These are phyloP conservation scores for Ceratocystis lukuohia DNA, from an alignment of 2,329 filamentous ascomycete species.

Conservation along the genomic window DNA sequence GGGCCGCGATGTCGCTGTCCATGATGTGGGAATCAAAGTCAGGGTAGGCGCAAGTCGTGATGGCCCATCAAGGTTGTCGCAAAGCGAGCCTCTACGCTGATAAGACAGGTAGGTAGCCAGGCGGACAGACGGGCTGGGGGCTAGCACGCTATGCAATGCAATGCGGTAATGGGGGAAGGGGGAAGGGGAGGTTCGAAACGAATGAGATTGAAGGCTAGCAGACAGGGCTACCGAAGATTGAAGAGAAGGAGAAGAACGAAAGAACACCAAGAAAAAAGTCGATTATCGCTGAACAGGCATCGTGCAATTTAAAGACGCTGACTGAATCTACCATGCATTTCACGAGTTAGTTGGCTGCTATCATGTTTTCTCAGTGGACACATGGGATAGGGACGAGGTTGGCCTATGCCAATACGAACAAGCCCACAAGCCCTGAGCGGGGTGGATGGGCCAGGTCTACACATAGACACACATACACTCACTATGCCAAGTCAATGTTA, in stretches of 20 bases:
- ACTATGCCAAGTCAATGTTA: background rate
- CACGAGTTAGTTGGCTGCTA: background rate
- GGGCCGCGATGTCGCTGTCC: conserved; percentile 10
- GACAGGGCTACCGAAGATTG: background rate
- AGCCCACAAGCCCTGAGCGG: conserved; percentile 8
- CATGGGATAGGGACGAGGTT: conserved; percentile 8
- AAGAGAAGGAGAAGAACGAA: background rate
- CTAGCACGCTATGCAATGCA: background rate
- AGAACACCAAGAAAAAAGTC: conserved; percentile 3
- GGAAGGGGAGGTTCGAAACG: background rate
- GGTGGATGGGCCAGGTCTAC: conserved; percentile 7
- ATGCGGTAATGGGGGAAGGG: background rate
- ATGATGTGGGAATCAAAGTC: conserved; percentile 1
- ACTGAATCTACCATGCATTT: background rate
- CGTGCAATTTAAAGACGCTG: conserved; percentile 1
- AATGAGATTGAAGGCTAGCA: background rate
- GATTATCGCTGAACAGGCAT: conserved; percentile 5
- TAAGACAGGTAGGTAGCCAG: background rate
- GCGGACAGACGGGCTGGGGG: background rate
- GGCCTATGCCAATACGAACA: conserved; percentile 9
- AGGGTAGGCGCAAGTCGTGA: background rate
- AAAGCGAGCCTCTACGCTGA: background rate
- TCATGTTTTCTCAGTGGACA: conserved; percentile 8
- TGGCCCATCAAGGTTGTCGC: conserved; percentile 3
- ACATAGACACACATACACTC: background rate